phyloP scores from a whole-genome alignment of 805 yeast genomes.

The Hanseniaspora nectarophila region DNA sequence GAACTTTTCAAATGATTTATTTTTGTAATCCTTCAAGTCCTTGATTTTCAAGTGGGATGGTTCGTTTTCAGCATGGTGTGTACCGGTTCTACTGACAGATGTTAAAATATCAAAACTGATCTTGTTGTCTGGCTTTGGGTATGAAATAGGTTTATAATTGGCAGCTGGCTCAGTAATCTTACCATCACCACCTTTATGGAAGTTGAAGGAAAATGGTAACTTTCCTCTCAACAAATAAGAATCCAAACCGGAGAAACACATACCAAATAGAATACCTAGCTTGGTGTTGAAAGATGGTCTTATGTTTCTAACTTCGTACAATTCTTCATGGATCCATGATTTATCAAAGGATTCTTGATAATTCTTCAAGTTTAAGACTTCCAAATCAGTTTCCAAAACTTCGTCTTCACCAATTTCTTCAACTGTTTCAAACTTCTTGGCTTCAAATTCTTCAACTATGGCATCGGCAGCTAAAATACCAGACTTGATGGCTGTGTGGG shows the following conservation, averaged over 20 bases:
- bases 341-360: constrained; percentile 55
- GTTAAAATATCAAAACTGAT: constrained; percentile 85
- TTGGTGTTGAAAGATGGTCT: constrained; percentile 79
- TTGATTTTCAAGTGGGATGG: constrained; percentile 74
- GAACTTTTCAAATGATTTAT: constrained; percentile 56
- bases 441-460: constrained; percentile 43
- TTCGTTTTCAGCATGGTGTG: constrained; percentile 91
- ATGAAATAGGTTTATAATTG: constrained; percentile 57
- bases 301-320: constrained; percentile 73
- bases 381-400: constrained; percentile 21
- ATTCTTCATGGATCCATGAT: constrained; percentile 81
- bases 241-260: constrained; percentile 71
- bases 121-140: constrained; percentile 93
- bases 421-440: constrained; percentile 31
- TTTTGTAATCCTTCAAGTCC: constrained; percentile 55
- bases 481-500: constrained; percentile 93
- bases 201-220: constrained; percentile 79
- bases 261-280: constrained; percentile 70
- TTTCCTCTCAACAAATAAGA: constrained; percentile 67
- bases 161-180: constrained; percentile 57
- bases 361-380: constrained; percentile 36
- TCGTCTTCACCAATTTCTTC: constrained; percentile 26
- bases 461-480: constrained; percentile 92
- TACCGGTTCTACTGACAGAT: constrained; percentile 92
- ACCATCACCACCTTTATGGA: constrained; percentile 53